Percentiles rank a stretch among this genome's conserved stretches.
Conservation (phyloP, 2,329 filamentous ascomycete species). For the Alternaria metachromatica region DNA sequence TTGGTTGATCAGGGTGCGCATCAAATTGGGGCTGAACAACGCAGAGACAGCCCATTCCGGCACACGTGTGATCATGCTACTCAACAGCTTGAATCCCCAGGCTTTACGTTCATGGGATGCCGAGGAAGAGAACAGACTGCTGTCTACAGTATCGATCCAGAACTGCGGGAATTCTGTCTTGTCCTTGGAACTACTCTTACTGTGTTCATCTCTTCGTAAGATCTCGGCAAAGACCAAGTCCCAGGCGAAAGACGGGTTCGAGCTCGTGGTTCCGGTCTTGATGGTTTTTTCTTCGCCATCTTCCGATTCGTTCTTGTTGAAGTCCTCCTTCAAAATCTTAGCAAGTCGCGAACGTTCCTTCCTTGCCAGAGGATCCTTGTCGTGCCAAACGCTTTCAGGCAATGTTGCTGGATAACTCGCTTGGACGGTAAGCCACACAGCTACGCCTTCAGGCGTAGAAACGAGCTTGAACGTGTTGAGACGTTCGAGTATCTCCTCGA, state of each 20-base stretch:
- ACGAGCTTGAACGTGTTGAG: conserved; percentile 70
- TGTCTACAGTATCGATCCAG: conserved; percentile 86
- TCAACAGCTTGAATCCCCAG: conserved; percentile 87
- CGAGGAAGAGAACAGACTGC: conserved; percentile 80
- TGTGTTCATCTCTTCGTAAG: conserved; percentile 32
- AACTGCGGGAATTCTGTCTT: conserved; percentile 71
- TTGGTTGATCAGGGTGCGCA: conserved; percentile 58
- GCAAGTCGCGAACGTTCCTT: conserved; percentile 73
- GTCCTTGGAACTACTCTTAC: conserved; percentile 39
- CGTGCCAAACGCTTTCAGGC: conserved; percentile 74
- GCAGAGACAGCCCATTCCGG: conserved; percentile 59
- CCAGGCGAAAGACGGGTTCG: conserved; percentile 89
- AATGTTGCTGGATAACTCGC: conserved; percentile 68
- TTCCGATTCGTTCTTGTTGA: conserved; percentile 60
- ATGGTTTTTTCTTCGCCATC: conserved; percentile 51
- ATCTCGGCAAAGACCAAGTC: conserved; percentile 69
- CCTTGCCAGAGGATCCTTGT: conserved; percentile 72
- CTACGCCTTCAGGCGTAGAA: conserved; percentile 86
- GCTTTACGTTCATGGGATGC: conserved; percentile 90
- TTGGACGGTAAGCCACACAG: conserved; percentile 79
- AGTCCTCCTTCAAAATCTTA: conserved; percentile 80
- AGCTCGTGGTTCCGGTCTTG: conserved; percentile 76
- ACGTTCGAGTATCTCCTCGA: conserved; percentile 67
- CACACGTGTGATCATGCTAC: conserved; percentile 69
- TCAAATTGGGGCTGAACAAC: conserved; percentile 83